Conservation (phyloP, 177 flowering plant species). For the Tripterygium wilfordii region DNA sequence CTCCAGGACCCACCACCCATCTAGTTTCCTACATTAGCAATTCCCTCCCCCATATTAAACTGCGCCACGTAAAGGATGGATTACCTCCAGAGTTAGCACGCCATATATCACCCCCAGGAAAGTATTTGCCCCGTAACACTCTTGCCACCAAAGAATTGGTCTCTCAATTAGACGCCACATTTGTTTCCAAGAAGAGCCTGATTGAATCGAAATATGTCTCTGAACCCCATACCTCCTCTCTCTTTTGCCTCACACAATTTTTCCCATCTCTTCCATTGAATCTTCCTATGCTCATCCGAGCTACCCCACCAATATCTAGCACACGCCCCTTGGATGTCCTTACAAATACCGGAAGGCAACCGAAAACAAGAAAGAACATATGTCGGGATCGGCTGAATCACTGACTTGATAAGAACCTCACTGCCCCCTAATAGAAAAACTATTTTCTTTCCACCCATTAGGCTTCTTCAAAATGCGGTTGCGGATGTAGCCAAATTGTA, state of each 20-base stretch:
- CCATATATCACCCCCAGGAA: not conserved
- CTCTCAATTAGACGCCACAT: not conserved
- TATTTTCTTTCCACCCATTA: not conserved
- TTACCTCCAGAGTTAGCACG: not conserved
- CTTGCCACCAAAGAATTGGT: not conserved
- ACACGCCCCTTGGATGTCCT: not conserved
- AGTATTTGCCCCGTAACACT: not conserved
- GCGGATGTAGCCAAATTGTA: too few species aligned
- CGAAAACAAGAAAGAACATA: not conserved
- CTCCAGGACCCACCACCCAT: not conserved
- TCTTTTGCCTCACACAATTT: too few species aligned
- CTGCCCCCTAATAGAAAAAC: not conserved
- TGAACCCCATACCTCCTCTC: not conserved
- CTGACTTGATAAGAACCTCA: not conserved
- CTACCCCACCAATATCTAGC: not conserved
- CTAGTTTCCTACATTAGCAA: not conserved
- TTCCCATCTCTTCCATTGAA: too few species aligned
- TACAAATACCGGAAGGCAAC: not conserved
- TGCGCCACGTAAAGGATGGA: not conserved
- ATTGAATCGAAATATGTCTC: not conserved
- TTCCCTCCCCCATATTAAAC: not conserved
- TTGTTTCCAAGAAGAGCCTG: not conserved
- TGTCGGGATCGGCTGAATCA: not conserved
- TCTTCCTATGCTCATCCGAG: not conserved
- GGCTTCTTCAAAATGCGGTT: not conserved